These are phyloP conservation scores for Trichoderma sp. DNA, from an alignment of 2,329 filamentous ascomycete species.

Conservation along the genomic window DNA sequence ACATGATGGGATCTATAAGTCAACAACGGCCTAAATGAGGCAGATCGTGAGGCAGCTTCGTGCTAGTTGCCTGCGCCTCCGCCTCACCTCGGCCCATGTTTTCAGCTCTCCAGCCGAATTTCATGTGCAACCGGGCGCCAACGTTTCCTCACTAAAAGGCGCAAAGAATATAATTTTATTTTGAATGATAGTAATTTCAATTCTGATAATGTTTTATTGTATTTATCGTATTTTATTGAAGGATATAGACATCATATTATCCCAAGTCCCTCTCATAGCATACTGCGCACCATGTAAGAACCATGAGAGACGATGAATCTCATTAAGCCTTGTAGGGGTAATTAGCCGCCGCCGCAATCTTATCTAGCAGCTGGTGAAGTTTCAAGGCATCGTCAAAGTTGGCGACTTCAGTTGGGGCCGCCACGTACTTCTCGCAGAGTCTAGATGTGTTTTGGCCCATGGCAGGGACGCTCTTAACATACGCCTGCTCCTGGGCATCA, in stretches of 20 bases:
- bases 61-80: neutral
- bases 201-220: neutral
- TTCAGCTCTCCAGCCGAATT: neutral
- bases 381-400: constrained; percentile 17
- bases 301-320: neutral
- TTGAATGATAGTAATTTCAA: neutral
- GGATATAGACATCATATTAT: neutral
- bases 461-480: constrained; percentile 76
- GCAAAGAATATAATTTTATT: neutral
- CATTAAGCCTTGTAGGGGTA: neutral
- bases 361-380: constrained; percentile 9
- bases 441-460: neutral
- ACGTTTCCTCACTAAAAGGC: neutral
- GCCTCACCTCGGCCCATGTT: neutral
- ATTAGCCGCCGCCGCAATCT: constrained; percentile 8
- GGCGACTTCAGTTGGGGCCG: neutral
- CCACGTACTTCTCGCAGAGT: constrained; percentile 3
- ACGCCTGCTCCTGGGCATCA: constrained; percentile 64
- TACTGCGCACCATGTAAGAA: neutral
- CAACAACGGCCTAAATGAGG: neutral
- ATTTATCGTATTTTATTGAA: neutral
- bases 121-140: neutral
- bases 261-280: neutral
- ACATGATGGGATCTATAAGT: neutral
- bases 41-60: neutral